These are phyloP conservation scores for Capsella bursapastoris DNA, from an alignment of 345 rosid genomes.

Conservation along the genomic window DNA sequence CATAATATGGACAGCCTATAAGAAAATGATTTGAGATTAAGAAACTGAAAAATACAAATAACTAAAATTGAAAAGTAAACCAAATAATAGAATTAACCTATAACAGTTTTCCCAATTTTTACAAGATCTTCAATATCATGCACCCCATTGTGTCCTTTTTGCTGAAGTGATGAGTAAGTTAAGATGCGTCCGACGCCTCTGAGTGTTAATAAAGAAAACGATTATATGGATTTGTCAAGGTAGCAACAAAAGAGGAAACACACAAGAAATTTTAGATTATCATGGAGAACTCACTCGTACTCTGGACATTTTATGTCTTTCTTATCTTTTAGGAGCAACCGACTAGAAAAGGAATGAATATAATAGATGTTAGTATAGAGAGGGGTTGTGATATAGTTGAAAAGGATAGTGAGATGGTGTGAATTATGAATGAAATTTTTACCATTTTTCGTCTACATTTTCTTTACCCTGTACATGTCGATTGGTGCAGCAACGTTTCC, in stretches of 20 bases:
- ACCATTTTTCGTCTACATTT: slow-evolving; percentile 96
- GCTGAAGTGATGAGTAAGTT: slow-evolving; percentile 78
- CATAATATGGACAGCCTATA: slow-evolving; percentile 91
- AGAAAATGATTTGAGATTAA: slow-evolving; percentile 21
- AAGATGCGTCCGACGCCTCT: slow-evolving; percentile 73
- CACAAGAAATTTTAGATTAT: slow-evolving; percentile 10
- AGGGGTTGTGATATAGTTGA: background rate
- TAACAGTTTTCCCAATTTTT: slow-evolving; percentile 85
- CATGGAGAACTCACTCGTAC: slow-evolving; percentile 68
- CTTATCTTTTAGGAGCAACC: slow-evolving; percentile 66
- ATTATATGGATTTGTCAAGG: slow-evolving; percentile 10
- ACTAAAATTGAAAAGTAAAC: background rate
- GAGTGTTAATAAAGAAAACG: slow-evolving; percentile 37
- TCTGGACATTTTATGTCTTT: slow-evolving; percentile 63
- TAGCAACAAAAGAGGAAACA: slow-evolving; percentile 24
- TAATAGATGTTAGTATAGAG: slow-evolving; percentile 7
- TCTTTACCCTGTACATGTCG: slow-evolving; percentile 60
- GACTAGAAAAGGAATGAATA: slow-evolving; percentile 52
- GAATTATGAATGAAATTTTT: slow-evolving; percentile 24
- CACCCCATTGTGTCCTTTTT: slow-evolving; percentile 85
- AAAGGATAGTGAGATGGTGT: slow-evolving; percentile 1
- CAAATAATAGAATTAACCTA: slow-evolving; percentile 54
- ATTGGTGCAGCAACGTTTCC: slow-evolving; percentile 93
- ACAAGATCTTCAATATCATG: slow-evolving; percentile 99
- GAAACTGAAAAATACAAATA: slow-evolving; percentile 2